Evolutionary conservation across 306 rosid genomes (phyloP), one percentile per base, ranked within the genome.

Genomic region (Corylus avellana): DNA sequence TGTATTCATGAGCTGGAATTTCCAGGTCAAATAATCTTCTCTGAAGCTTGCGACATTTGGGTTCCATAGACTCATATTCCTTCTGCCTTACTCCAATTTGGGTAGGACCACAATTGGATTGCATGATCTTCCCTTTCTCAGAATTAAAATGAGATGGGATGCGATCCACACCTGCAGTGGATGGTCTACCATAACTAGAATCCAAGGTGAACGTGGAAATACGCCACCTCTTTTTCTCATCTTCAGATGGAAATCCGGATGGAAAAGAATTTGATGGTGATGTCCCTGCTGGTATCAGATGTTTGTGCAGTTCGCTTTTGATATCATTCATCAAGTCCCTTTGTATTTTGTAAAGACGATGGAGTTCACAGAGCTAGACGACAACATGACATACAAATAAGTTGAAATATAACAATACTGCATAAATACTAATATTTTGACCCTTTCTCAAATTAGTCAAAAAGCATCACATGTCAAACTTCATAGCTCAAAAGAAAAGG

Each of bases 291-390:
- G 54, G 71, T 13, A 76, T 62, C 61, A 57, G 70, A 61, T 75
- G 72, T 67, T 54, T 71, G 42, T 35, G 51, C 13, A 51, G 58
- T 27, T 75, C 84, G 22, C 81, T 81, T 71, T 75, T 79, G 76
- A 82, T 58, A 71, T 79, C 84, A 5, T 72, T 75, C 92, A 81
- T 84, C 81, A 86, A 64, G 77, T 86, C 87, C 82, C 85, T 84
- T 49, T 88, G 92, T 73, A 39, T 88, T 79, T 82, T 68, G 35
- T 88, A 88, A 32, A 86, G 82, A 37, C 80, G 86, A 59, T 88
- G 90, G 58, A 88, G 88, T 75, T 88, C 90, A 25, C 51, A 80
- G 27, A 88, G 85, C 90, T 88, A 85, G 29, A 77, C 6, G 14
- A 75, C 37, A 78, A 75, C 75, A 29, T n/a, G 11, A 77, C 71